Base-by-base conservation (phyloP, 192 early-diverging fungal genomes). In the Allomyces javanicus region DNA sequence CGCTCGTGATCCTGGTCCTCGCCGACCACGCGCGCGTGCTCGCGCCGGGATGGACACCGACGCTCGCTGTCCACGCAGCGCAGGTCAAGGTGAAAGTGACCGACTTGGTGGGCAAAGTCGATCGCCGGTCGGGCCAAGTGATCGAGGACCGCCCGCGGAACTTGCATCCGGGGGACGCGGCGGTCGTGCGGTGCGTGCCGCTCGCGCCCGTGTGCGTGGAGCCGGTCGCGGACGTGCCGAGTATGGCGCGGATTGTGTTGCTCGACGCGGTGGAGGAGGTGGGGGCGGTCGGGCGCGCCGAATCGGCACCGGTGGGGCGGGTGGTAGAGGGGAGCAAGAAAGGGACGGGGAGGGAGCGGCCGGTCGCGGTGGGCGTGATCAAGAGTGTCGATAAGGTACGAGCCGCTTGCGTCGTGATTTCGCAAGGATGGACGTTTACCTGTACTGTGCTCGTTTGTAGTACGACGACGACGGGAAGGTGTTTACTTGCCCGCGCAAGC, bases 201-300 rank as follows among this genome's bases (percentile, higher is more conserved):
- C 86, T 85, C 78, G 92, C 92, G 89, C 91, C 93, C 72, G 86
- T 96, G 85, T 92, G 90, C 83, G 93, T 96, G 70, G 93, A 96
- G 80, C 68, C 91, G 58, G 93, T 85, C 85, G 78, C 84, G 66
- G 88, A 92, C 74, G 93, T 91, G 81, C 88, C 93, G 63, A 87
- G 91, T 69, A 87, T 95, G 65, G 93, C 91, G 73, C 90, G 93
- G 78, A 94, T 95, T 80, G 91, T 90, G 72, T 89, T 95, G 77
- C 88, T 91, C 86, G 93, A 95, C 71, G 9, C 7, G 33, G 0
- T 40, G 33, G 33, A 40, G 4, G 33, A 40, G 33, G 33, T 9
- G 33, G 33, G 33, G 26, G 26, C 26, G 26, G 26, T 4, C 2
- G 26, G 1, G 33, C 33, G 33, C 7, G 3, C 33, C 7, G 33